phyloP scores from a whole-genome alignment of 148 eudicot genomes.

The Beta vulgaris region DNA sequence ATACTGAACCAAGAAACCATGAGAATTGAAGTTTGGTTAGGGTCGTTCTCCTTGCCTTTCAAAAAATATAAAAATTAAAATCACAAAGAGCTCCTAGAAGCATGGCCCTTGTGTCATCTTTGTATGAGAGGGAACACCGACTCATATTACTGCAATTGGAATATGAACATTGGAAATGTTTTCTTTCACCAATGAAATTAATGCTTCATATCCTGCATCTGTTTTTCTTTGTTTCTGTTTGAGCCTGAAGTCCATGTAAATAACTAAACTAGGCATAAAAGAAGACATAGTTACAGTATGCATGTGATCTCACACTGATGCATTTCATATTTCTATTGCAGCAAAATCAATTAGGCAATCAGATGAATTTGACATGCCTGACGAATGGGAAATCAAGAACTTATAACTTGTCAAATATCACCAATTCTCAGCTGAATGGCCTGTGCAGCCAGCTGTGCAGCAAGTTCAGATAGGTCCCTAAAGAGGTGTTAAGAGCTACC shows the following conservation, averaged over 20 bases:
- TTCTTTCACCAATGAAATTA: not conserved
- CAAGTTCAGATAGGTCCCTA: constrained; percentile 10
- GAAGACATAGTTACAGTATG: not conserved
- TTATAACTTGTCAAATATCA: constrained; percentile 50
- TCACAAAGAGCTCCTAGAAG: no score
- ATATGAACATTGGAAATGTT: not conserved
- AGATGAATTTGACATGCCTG: constrained; percentile 65
- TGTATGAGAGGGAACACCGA: not conserved
- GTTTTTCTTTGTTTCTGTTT: not conserved
- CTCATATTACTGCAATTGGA: not conserved
- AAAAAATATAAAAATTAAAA: no score
- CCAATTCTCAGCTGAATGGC: constrained; percentile 55
- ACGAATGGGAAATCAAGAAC: constrained; percentile 47
- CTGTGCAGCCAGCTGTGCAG: constrained; percentile 64
- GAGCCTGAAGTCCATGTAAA: not conserved
- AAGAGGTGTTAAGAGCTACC: not conserved
- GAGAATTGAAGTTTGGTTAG: no score
- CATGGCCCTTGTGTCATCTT: not conserved
- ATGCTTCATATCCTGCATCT: not conserved
- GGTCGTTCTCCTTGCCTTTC: no score
- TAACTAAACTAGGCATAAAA: not conserved
- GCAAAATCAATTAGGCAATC: constrained; percentile 51
- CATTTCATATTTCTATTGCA: constrained; percentile 28
- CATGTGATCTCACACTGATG: not conserved
- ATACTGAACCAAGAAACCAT: no score